Conservation (phyloP, 495 filamentous ascomycete genomes). For the Letharia columbiana region DNA sequence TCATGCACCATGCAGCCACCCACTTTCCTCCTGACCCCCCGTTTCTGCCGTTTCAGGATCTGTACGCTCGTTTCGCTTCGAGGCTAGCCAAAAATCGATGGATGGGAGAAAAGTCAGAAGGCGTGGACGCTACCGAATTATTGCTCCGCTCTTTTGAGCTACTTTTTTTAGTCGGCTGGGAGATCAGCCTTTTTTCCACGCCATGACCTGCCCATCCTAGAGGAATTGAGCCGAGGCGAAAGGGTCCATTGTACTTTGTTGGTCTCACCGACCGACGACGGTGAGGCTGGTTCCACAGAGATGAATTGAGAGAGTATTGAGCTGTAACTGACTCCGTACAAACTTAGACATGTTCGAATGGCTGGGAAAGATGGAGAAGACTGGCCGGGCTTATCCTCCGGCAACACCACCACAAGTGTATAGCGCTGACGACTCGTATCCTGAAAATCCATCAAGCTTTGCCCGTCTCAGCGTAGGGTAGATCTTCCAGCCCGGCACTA, state of each 20-base stretch:
- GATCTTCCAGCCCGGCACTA: background rate
- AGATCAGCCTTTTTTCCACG: constrained; percentile 14
- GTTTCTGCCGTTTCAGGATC: constrained; percentile 19
- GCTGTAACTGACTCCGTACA: background rate
- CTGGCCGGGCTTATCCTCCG: background rate
- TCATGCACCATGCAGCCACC: background rate
- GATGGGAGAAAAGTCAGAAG: background rate
- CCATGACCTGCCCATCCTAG: background rate
- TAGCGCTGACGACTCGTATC: constrained; percentile 2
- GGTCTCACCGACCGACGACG: background rate
- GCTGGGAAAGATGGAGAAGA: background rate
- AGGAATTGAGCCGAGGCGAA: constrained; percentile 6
- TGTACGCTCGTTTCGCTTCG: constrained; percentile 9
- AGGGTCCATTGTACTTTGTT: background rate
- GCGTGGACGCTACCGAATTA: constrained; percentile 5
- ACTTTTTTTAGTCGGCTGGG: constrained; percentile 8
- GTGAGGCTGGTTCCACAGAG: background rate
- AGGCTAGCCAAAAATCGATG: background rate
- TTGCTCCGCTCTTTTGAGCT: constrained; percentile 12
- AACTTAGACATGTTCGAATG: background rate
- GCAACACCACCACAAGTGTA: background rate
- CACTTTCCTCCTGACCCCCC: background rate
- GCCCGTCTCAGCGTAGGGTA: background rate
- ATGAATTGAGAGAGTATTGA: background rate
- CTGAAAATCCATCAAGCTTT: background rate